These are phyloP conservation scores for Graphilbum sp. DNA, from an alignment of 2,329 filamentous ascomycete species.

Conservation along the genomic window DNA sequence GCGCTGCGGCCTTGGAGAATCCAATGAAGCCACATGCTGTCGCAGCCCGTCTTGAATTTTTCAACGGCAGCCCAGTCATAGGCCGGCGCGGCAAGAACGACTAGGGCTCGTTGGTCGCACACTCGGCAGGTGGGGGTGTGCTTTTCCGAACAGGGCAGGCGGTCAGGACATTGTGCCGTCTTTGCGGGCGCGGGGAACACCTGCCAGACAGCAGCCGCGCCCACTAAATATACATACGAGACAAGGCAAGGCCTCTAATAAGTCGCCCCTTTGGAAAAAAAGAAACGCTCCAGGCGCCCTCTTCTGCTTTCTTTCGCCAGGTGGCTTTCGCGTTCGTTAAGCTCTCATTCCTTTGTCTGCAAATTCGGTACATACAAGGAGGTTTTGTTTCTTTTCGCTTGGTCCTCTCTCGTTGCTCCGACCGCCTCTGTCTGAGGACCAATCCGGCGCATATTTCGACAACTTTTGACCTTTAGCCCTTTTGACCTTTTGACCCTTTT, in stretches of 20 bases:
- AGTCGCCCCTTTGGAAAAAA: background rate
- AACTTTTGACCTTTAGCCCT: too few relatives aligned
- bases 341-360: too few relatives aligned
- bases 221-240: background rate
- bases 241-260: background rate
- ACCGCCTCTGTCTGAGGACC: too few relatives aligned
- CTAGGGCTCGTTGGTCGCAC: constrained; percentile 2
- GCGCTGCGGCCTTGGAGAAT: background rate
- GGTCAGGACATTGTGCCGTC: constrained; percentile 11
- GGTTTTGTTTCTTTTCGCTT: too few relatives aligned
- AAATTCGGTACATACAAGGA: too few relatives aligned
- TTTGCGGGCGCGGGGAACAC: constrained; percentile 6
- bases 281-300: too few relatives aligned
- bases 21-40: background rate
- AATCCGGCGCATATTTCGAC: too few relatives aligned
- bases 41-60: background rate
- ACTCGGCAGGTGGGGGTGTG: constrained; percentile 9
- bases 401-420: too few relatives aligned
- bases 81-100: background rate
- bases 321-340: too few relatives aligned
- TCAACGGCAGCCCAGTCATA: background rate
- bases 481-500: too few relatives aligned
- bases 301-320: too few relatives aligned
- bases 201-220: background rate
- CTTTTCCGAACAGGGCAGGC: constrained; percentile 10